Evolutionary conservation across 2,329 filamentous ascomycete genomes (phyloP).

Genomic region (Tolypocladium capitatum): DNA sequence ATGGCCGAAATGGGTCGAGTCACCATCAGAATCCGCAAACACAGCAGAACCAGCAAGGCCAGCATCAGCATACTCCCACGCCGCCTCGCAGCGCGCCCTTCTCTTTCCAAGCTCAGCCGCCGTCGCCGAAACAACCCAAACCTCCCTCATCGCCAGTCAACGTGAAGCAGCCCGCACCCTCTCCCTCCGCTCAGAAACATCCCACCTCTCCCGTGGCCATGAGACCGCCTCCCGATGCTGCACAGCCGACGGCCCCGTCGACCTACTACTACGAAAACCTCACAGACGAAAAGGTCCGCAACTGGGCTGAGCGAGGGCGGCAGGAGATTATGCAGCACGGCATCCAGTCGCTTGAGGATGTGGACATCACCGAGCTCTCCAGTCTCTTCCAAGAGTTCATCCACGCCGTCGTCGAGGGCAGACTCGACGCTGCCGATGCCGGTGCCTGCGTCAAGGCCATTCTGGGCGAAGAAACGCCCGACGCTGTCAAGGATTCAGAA

Average conservation of each 20-base stretch:
- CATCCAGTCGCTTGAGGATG: slow-evolving; percentile 48
- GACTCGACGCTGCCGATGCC: slow-evolving; percentile 53
- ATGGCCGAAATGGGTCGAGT: slow-evolving; percentile 13
- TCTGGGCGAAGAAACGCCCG: slow-evolving; percentile 41
- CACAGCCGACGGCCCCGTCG: slow-evolving; percentile 20
- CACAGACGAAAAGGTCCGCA: slow-evolving; percentile 52
- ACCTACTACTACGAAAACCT: slow-evolving; percentile 63
- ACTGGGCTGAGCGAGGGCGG: slow-evolving; percentile 57
- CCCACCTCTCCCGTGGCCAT: slow-evolving; percentile 5
- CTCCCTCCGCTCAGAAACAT: slow-evolving; percentile 5
- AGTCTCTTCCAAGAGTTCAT: slow-evolving; percentile 77
- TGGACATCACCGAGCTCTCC: slow-evolving; percentile 56
- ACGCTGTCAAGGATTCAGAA: slow-evolving; percentile 34
- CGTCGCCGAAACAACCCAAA: slow-evolving; percentile 6
- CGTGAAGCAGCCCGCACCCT: slow-evolving; percentile 8
- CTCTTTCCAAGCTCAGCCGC: slow-evolving; percentile 5
- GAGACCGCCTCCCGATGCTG: slow-evolving; percentile 9
- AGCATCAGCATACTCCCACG: slow-evolving; percentile 5
- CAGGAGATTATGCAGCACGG: slow-evolving; percentile 54
- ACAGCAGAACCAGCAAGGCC: slow-evolving; percentile 5
- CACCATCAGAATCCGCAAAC: slow-evolving; percentile 8
- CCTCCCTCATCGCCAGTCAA: slow-evolving; percentile 9
- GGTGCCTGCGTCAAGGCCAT: slow-evolving; percentile 65
- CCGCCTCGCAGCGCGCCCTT: slow-evolving; percentile 4
- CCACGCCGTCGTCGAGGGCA: slow-evolving; percentile 56